Evolutionary conservation across 257 asterid genomes (phyloP).

Genomic region (Ilex aquifolium): DNA sequence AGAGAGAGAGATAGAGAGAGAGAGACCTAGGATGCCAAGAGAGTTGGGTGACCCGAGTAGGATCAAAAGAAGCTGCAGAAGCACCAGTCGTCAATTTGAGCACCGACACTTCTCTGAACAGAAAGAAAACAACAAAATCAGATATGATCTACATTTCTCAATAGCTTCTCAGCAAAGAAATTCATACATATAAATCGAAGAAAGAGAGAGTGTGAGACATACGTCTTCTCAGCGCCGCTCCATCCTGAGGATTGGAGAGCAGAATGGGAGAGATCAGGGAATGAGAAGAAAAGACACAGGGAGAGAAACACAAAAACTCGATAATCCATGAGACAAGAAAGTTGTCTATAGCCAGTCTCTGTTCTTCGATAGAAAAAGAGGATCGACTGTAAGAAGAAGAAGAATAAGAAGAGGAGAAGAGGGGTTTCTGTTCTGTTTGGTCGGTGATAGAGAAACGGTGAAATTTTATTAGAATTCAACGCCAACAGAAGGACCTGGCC

Average conservation of each 20-base stretch:
- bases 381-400: too few species aligned
- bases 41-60: constrained; percentile 68
- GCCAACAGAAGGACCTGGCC: too few species aligned
- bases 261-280: constrained; percentile 18
- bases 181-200: neutral
- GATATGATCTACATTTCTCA: constrained; percentile 23
- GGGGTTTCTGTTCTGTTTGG: neutral
- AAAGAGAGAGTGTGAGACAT: neutral
- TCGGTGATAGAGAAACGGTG: neutral
- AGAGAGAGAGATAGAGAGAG: neutral
- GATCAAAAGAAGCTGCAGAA: constrained; percentile 57
- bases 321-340: constrained; percentile 37
- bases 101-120: constrained; percentile 39
- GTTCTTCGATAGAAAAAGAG: too few species aligned
- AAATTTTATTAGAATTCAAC: too few species aligned
- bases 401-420: too few species aligned
- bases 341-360: neutral
- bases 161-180: neutral
- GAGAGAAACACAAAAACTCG: constrained; percentile 31
- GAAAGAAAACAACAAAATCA: constrained; percentile 9
- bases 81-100: constrained; percentile 36
- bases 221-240: constrained; percentile 20
- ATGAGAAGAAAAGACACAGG: constrained; percentile 23
- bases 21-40: constrained; percentile 81
- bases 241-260: constrained; percentile 41